These are phyloP conservation scores for Deuterostichococcus epilithicus DNA, from an alignment of 139 green algal genomes.

Conservation along the genomic window DNA sequence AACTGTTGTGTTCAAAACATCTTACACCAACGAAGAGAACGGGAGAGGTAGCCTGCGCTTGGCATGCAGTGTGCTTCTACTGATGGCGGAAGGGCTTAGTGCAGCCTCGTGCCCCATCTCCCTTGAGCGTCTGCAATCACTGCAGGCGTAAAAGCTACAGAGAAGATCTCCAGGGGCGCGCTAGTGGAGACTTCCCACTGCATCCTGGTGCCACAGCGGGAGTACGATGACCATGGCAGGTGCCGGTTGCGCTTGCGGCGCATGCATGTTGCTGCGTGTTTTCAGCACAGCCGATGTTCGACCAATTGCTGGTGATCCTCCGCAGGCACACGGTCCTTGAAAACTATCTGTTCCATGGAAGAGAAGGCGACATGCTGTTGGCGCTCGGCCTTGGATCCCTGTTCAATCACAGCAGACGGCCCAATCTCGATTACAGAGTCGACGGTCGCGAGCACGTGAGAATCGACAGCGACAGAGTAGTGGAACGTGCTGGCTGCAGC, in stretches of 20 bases:
- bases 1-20: no score
- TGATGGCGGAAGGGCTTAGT: no score
- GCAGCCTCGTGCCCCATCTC: not conserved
- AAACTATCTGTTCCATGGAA: constrained; percentile 24
- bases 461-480: no score
- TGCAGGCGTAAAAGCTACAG: constrained; percentile 1
- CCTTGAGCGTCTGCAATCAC: no score
- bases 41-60: no score
- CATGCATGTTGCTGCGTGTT: not conserved
- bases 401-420: constrained; percentile 22
- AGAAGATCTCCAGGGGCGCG: not conserved
- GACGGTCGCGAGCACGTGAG: not conserved
- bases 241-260: not conserved
- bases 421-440: constrained; percentile 28
- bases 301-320: not conserved
- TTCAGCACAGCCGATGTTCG: not conserved
- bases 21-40: no score
- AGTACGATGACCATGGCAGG: constrained; percentile 19
- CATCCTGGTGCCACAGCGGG: constrained; percentile 4
- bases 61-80: no score
- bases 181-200: constrained; percentile 24
- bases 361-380: constrained; percentile 7
- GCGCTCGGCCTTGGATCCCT: constrained; percentile 17
- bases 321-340: constrained; percentile 23
- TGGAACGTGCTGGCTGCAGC: not conserved